phyloP scores from a whole-genome alignment of 78 protist species.

The Chrysochromulina tobinii region DNA sequence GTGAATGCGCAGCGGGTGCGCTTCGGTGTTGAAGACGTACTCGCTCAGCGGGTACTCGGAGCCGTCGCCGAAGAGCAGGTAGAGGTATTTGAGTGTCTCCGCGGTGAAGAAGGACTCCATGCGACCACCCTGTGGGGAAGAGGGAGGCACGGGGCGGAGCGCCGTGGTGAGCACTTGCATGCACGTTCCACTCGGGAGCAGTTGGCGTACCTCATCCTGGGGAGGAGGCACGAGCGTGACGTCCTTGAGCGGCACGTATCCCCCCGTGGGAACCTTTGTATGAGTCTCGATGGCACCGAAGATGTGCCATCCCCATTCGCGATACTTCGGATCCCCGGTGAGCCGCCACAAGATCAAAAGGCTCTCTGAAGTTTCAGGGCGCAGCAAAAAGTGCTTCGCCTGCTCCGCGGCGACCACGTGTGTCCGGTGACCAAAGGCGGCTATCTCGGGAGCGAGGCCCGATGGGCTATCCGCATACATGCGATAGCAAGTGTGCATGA shows the following conservation, averaged over 20 bases:
- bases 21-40: conserved; percentile 41
- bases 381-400: neutral
- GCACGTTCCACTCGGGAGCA: too few relatives aligned
- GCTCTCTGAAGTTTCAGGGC: conserved; percentile 74
- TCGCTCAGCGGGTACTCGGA: neutral
- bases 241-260: conserved; percentile 34
- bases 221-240: too few relatives aligned
- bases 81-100: conserved; percentile 91
- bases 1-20: conserved; percentile 36
- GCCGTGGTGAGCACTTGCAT: too few relatives aligned
- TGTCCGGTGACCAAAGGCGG: conserved; percentile 1
- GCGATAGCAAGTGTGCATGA: conserved; percentile 55
- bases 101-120: conserved; percentile 92
- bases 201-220: too few relatives aligned
- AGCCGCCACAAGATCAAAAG: conserved; percentile 61
- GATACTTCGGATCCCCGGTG: conserved; percentile 71
- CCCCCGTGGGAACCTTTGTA: neutral
- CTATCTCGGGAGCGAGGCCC: conserved; percentile 71
- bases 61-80: conserved; percentile 68
- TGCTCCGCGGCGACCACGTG: neutral
- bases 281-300: conserved; percentile 64
- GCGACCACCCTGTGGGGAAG: too few relatives aligned
- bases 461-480: conserved; percentile 33
- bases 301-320: conserved; percentile 77
- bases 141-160: too few relatives aligned